Percentiles rank a stretch among this genome's conserved stretches.
These are phyloP conservation scores for Rhodotorula glutinis DNA, from an alignment of 1,284 basidiomycete genomes.

Conservation along the genomic window DNA sequence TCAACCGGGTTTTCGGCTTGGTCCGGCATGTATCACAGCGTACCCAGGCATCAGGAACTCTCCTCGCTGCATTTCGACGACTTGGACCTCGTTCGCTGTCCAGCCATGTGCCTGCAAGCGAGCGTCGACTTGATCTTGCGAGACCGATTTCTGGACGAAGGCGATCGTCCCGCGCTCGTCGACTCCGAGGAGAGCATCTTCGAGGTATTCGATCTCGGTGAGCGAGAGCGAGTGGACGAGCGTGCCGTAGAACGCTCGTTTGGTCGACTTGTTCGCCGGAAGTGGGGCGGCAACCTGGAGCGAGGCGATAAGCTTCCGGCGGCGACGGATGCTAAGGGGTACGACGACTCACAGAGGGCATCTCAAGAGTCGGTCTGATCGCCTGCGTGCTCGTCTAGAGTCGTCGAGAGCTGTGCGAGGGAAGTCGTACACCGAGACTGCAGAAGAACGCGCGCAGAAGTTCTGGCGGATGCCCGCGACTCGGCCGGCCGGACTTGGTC, in stretches of 20 bases:
- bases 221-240: slow-evolving; percentile 65
- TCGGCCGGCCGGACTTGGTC: no score
- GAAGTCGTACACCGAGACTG: no score
- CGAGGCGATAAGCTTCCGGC: neutral
- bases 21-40: neutral
- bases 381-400: no score
- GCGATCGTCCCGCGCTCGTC: slow-evolving; percentile 60
- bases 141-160: slow-evolving; percentile 63
- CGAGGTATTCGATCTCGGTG: slow-evolving; percentile 57
- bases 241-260: slow-evolving; percentile 61
- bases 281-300: neutral
- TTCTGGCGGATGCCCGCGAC: neutral
- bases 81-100: slow-evolving; percentile 46
- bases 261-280: neutral
- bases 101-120: slow-evolving; percentile 46
- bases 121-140: slow-evolving; percentile 49
- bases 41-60: slow-evolving; percentile 81
- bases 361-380: neutral
- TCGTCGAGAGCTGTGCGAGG: no score
- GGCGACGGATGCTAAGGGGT: neutral
- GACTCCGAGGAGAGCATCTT: slow-evolving; percentile 62
- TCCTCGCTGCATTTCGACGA: slow-evolving; percentile 59
- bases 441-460: no score
- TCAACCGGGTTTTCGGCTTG: neutral
- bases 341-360: neutral